Conservation (phyloP, 345 rosid species). For the Citrus mangshanensis region DNA sequence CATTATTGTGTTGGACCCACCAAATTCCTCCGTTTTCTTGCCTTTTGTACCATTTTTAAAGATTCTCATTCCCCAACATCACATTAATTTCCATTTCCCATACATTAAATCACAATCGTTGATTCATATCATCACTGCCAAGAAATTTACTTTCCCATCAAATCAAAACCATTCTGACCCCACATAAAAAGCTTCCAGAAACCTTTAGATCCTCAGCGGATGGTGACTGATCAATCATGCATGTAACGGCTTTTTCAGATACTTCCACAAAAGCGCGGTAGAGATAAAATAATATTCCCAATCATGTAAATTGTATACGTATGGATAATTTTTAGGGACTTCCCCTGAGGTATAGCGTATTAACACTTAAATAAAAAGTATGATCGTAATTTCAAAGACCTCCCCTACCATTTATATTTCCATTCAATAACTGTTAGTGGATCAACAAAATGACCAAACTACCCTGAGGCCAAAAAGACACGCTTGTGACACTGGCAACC, state of each 20-base stretch:
- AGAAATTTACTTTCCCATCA: not conserved
- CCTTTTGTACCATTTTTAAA: constrained; percentile 5
- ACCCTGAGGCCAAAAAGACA: no score
- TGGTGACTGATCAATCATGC: not conserved
- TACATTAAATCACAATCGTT: constrained; percentile 4
- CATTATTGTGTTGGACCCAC: constrained; percentile 5
- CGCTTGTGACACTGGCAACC: no score
- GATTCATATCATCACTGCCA: not conserved
- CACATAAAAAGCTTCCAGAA: not conserved
- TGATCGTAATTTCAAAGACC: no score
- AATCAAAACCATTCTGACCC: not conserved
- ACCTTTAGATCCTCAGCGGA: not conserved
- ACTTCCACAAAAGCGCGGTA: not conserved
- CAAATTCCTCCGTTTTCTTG: not conserved
- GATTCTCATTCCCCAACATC: constrained; percentile 13
- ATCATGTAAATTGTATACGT: not conserved
- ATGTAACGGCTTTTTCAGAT: not conserved
- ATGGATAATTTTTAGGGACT: no score
- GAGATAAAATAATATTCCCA: not conserved
- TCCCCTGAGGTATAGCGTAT: no score
- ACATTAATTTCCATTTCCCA: not conserved
- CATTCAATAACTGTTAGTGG: no score
- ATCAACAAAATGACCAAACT: no score
- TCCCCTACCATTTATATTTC: no score
- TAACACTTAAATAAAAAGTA: no score